phyloP scores from a whole-genome alignment of 352 stramenopile genomes.

The Globisporangium paddicum region DNA sequence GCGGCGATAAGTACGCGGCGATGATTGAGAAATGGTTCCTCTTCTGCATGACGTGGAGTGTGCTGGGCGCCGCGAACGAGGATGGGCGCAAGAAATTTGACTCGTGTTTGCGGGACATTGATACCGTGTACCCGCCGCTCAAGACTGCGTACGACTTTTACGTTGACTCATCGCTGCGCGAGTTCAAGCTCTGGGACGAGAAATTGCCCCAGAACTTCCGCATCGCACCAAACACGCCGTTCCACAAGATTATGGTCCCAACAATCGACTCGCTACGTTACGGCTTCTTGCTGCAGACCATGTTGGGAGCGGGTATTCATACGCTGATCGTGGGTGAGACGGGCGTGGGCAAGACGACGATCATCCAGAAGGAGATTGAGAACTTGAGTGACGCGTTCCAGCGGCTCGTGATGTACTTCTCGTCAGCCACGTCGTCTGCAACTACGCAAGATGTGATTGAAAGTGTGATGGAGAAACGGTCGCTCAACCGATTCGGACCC shows the following conservation, averaged over 20 bases:
- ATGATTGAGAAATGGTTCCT: slow-evolving; percentile 83
- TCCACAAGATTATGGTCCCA: slow-evolving; percentile 86
- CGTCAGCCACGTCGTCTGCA: slow-evolving; percentile 81
- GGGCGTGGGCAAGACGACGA: slow-evolving; percentile 87
- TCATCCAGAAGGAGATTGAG: slow-evolving; percentile 82
- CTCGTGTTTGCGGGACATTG: slow-evolving; percentile 89
- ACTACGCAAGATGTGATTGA: slow-evolving; percentile 91
- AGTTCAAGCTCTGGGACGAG: slow-evolving; percentile 86
- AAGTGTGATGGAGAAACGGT: slow-evolving; percentile 89
- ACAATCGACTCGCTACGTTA: slow-evolving; percentile 85
- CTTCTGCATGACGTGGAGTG: slow-evolving; percentile 83
- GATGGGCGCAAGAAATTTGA: slow-evolving; percentile 82
- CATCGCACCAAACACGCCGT: slow-evolving; percentile 63
- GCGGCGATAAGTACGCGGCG: slow-evolving; percentile 61
- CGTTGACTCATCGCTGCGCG: slow-evolving; percentile 69
- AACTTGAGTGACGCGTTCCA: slow-evolving; percentile 74
- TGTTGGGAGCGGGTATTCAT: slow-evolving; percentile 70
- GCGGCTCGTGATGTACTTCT: slow-evolving; percentile 87
- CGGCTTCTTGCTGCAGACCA: slow-evolving; percentile 74
- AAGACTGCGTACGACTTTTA: slow-evolving; percentile 94
- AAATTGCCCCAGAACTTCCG: slow-evolving; percentile 74
- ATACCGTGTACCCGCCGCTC: slow-evolving; percentile 88
- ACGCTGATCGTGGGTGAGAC: slow-evolving; percentile 88
- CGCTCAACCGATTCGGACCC: slow-evolving; percentile 85
- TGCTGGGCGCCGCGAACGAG: slow-evolving; percentile 84